Evolutionary conservation across 306 rosid species (phyloP), one percentile per base, ranked within the genome.

Genomic region (Rubus idaeus): DNA sequence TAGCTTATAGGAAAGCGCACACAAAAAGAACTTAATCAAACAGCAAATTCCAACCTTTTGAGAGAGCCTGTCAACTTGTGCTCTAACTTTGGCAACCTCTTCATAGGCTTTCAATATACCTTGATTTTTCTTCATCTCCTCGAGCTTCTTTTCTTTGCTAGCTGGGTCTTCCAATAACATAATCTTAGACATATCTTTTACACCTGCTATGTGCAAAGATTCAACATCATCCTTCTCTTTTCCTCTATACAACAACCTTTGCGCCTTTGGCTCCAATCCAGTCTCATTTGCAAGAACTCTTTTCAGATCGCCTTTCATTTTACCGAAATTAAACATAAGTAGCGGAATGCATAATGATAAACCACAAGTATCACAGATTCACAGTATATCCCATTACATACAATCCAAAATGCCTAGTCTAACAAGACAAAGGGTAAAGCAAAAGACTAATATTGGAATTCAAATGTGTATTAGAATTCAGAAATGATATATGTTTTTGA

Each of bases 151-250:
- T 83, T 90, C 96, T 83, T 72, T 85, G 80, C 90, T 88, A 0
- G 91, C 93, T 50, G 97, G 96, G 79, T 92, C 96, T 83, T 92
- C 95, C 17, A 88, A 50, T 76, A 92, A 77, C 8, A 90, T 42
- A 77, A 92, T 80, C 75, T 90, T 88, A 8, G 93, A 88, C 93
- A 65, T 79, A 61, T 92, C 93, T 73, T 83, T 75, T 55, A 90
- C 80, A n/a, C 95, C 97, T 7, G 77, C 89, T 86, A 90, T 90
- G 56, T 91, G 87, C 72, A 91, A 77, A 58, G 87, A 84, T 57
- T 90, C 97, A 49, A 74, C 87, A 51, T 89, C 85, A 55, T 88
- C 97, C 74, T 89, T 89, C 72, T 89, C 97, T 74, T 89, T 89
- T 73, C 94, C 95, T 85, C 77, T 84, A 53, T 82, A 86, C 78